Base-by-base conservation (phyloP, 495 filamentous ascomycete genomes). In the Pyrenopolyporus hunteri region DNA sequence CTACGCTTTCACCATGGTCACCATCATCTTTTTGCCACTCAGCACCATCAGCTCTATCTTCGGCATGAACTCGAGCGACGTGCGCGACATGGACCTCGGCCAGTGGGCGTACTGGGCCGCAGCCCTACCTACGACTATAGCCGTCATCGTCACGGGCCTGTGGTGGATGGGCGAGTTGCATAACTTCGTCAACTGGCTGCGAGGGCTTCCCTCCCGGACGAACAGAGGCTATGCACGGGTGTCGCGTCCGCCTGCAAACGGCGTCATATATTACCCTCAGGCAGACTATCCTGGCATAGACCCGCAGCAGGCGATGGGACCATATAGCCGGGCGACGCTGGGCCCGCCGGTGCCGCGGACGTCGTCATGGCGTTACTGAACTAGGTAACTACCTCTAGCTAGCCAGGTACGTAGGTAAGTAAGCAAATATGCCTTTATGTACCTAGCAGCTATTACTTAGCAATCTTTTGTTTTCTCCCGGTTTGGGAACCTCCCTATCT, bases 31-130 rank as follows among this genome's bases (percentile, higher is more conserved):
- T 68, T 73, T 87, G 25, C 85, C 85, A n/a, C 71, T 87, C 1
- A 81, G 78, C 16, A 86, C 87, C 68, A 87, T 87, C 66, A 87
- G 84, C 4, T 82, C 81, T 3, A 66, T 88, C 4, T 86, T 87
- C 56, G 85, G 85, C 11, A 83, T 87, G 71, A 86, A 87, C 46
- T 76, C 80, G 13, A 67, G 57, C 49, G 81, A 83, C 60, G 63
- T 83, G 4, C 75, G 80, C 9, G 74, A 82, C 60, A 83, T 80
- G 79, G 65, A 75, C 1, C 33, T 46, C 2, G 71, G 63, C 0
- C 80, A 83, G 65, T 72, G 73, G 70, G 63, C 77, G 1, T 84
- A 80, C 59, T 85, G 82, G 83, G 72, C 68, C 4, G 63, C 73
- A 2, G 76, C 81, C 0, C 14, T 78, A 0, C 80, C 82, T 1